These are phyloP conservation scores for Torulaspora delbrueckii DNA, from an alignment of 805 yeast species.

Conservation along the genomic window DNA sequence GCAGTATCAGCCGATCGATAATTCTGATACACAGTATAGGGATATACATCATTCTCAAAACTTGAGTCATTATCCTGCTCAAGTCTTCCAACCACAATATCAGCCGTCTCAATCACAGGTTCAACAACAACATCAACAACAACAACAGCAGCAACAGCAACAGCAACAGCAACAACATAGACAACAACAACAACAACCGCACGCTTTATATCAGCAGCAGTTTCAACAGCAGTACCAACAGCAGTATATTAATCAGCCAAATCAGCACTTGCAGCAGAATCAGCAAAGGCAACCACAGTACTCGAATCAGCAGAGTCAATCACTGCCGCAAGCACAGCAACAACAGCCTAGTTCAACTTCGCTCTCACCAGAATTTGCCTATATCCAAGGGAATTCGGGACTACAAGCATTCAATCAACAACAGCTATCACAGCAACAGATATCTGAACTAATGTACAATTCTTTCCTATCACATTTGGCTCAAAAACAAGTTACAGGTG, in stretches of 20 bases:
- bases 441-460: constrained; percentile 35
- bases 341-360: constrained; percentile 11
- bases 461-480: constrained; percentile 33
- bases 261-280: constrained; percentile 4
- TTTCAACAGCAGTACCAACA: constrained; percentile 6
- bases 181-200: constrained; percentile 14
- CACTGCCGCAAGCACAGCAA: constrained; percentile 4
- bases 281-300: constrained; percentile 8
- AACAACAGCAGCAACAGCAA: constrained; percentile 9
- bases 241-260: constrained; percentile 9
- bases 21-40: constrained; percentile 16
- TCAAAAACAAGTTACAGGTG: constrained; percentile 28
- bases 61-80: constrained; percentile 19
- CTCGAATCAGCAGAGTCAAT: constrained; percentile 7
- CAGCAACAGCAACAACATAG: constrained; percentile 9
- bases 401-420: constrained; percentile 23
- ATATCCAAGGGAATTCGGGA: constrained; percentile 15
- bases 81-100: constrained; percentile 14
- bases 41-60: constrained; percentile 13
- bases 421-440: constrained; percentile 31
- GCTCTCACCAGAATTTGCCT: constrained; percentile 22
- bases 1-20: constrained; percentile 26
- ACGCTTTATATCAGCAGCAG: neutral
- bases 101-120: constrained; percentile 10
- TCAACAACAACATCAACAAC: constrained; percentile 12